Evolutionary conservation across 225 moss, liverwort and hornwort genomes (phyloP).

Genomic region (Bryoerythrophyllum caledonicum): DNA sequence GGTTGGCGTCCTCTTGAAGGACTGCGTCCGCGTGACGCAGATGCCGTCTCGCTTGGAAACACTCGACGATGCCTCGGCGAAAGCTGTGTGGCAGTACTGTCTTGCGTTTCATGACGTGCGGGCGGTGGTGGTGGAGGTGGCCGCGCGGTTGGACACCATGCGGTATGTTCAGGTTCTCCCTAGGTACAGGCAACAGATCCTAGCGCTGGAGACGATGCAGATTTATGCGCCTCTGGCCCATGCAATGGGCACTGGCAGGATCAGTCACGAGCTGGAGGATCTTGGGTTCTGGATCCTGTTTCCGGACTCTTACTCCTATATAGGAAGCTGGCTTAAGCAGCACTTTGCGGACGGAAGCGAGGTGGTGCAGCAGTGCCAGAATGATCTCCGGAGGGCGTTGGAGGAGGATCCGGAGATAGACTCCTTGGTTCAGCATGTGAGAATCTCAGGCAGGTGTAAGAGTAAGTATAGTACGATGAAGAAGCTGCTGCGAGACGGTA

Average conservation of each 20-base stretch:
- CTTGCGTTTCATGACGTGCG: conserved; percentile 88
- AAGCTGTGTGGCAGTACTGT: conserved; percentile 79
- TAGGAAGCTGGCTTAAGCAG: conserved; percentile 74
- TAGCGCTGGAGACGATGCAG: conserved; percentile 92
- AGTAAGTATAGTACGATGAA: conserved; percentile 94
- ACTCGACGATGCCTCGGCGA: conserved; percentile 73
- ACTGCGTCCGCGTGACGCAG: conserved; percentile 67
- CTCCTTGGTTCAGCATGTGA: conserved; percentile 42
- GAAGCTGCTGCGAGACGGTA: conserved; percentile 87
- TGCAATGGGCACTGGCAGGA: conserved; percentile 74
- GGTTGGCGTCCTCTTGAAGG: conserved; percentile 73
- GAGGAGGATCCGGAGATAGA: conserved; percentile 60
- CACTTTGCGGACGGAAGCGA: conserved; percentile 70
- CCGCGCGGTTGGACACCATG: conserved; percentile 84
- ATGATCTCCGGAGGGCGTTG: conserved; percentile 46
- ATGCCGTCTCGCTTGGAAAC: conserved; percentile 81
- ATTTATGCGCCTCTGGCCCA: conserved; percentile 93
- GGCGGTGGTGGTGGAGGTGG: conserved; percentile 81
- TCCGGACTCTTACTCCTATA: conserved; percentile 78
- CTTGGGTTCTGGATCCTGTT: conserved; percentile 83
- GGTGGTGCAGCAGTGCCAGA: conserved; percentile 60
- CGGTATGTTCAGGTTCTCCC: conserved; percentile 73
- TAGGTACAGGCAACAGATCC: conserved; percentile 78
- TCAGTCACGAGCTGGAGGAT: conserved; percentile 87
- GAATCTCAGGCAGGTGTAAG: conserved; percentile 73